Conservation (phyloP, 495 filamentous ascomycete genomes). For the Aspergillus nidulans region DNA sequence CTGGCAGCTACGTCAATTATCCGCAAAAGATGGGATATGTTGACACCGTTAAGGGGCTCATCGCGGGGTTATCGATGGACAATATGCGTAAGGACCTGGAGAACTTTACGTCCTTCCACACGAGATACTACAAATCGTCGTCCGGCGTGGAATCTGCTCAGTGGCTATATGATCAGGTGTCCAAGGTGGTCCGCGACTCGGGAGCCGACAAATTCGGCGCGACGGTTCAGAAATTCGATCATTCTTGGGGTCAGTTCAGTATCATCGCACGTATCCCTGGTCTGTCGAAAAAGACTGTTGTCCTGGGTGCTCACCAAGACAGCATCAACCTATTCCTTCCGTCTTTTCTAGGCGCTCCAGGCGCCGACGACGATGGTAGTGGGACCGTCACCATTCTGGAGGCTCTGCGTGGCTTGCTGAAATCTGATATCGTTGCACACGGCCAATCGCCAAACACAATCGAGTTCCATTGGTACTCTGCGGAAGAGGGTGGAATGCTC, state of each 20-base stretch:
- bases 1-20: constrained; percentile 45
- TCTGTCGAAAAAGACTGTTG: constrained; percentile 74
- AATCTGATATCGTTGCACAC: constrained; percentile 44
- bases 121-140: constrained; percentile 83
- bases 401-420: constrained; percentile 59
- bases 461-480: constrained; percentile 95
- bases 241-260: constrained; percentile 85
- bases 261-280: constrained; percentile 94
- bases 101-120: constrained; percentile 76
- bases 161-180: constrained; percentile 80
- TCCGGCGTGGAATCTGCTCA: constrained; percentile 82
- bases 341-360: constrained; percentile 70
- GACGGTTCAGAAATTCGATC: constrained; percentile 66
- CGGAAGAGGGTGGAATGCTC: constrained; percentile 86
- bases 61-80: constrained; percentile 63
- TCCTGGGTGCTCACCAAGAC: constrained; percentile 72
- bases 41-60: constrained; percentile 60
- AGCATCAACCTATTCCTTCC: constrained; percentile 91
- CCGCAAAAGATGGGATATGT: constrained; percentile 64
- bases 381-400: constrained; percentile 78
- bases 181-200: constrained; percentile 60
- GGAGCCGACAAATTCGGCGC: constrained; percentile 67
- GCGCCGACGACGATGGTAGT: constrained; percentile 72
- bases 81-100: constrained; percentile 78
- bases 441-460: constrained; percentile 69